A percentile compares a stretch with the other conserved stretches of the same genome.
Conservation (phyloP, 768 basidiomycete species). For the Coprinellus aureogranulatus region DNA sequence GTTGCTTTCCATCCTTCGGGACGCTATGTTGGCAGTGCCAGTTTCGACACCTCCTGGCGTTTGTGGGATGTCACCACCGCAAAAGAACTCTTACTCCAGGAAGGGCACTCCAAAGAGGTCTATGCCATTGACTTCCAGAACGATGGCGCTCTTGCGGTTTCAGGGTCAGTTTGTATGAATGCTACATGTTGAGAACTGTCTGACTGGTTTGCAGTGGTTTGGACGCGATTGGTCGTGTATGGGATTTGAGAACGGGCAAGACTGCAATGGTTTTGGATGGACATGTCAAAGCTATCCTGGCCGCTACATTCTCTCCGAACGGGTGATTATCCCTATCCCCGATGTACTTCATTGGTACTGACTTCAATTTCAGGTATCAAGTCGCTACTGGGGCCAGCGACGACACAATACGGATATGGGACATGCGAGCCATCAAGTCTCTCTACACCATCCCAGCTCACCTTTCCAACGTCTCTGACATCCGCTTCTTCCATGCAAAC, state of each 20-base stretch:
- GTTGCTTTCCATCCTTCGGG: slow-evolving; percentile 98
- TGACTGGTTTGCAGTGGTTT: slow-evolving; percentile 60
- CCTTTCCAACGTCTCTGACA: slow-evolving; percentile 89
- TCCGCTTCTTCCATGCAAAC: slow-evolving; percentile 86
- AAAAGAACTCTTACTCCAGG: slow-evolving; percentile 84
- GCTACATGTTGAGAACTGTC: background rate
- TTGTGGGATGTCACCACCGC: slow-evolving; percentile 88
- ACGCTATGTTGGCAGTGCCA: slow-evolving; percentile 88
- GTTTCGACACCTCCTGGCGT: slow-evolving; percentile 96
- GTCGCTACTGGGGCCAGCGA: slow-evolving; percentile 96
- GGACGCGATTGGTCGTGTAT: slow-evolving; percentile 94
- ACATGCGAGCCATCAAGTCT: slow-evolving; percentile 90
- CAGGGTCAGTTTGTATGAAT: slow-evolving; percentile 62
- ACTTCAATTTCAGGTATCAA: slow-evolving; percentile 68
- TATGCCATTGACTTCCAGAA: slow-evolving; percentile 95
- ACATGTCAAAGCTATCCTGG: slow-evolving; percentile 88
- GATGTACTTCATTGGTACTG: slow-evolving; percentile 1
- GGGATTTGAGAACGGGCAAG: slow-evolving; percentile 93
- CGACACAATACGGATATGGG: slow-evolving; percentile 98
- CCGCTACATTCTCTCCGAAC: slow-evolving; percentile 92
- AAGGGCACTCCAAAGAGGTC: slow-evolving; percentile 96
- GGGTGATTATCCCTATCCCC: slow-evolving; percentile 54
- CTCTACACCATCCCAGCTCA: slow-evolving; percentile 96
- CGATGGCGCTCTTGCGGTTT: slow-evolving; percentile 89
- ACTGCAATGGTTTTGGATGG: slow-evolving; percentile 99